Base-by-base conservation (phyloP, 345 rosid genomes). In the Aurinia saxatilis region DNA sequence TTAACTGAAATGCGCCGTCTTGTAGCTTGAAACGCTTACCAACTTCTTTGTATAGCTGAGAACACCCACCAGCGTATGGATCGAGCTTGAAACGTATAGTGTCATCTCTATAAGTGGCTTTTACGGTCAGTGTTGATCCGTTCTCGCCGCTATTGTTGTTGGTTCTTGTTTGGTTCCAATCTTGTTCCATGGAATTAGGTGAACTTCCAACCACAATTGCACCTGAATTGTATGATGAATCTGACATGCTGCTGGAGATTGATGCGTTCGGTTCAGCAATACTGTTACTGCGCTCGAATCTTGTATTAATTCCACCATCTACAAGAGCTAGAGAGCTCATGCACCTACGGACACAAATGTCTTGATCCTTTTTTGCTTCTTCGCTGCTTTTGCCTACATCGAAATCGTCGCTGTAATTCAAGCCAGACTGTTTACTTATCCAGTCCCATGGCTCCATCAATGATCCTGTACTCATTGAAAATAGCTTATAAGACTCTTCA, bases 31-130 rank as follows among this genome's bases (percentile, higher is more conserved):
- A 84, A 55, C 98, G 81, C 71, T 71, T 83, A 15, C 79, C 83
- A 16, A 88, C 87, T 77, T 91, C 91, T 53, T 82, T 84, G 21
- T 86, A 85, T 33, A 91, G 81, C 46, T 84, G 86, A 71, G 77
- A 74, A 64, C 83, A 88, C 23, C 90, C 88, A 1, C 72, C 74
- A 0, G 68, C 69, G 23, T 77, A 71, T 11, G 81, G 83, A 10
- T 88, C 96, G 39, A 88, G 76, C 78, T 88, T 88, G 80, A 91
- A 91, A 2, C 95, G 85, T 27, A 84, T 39, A 4, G 80, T 80
- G 53, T 88, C 95, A 10, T 84, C 95, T 66, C 75, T 79, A 49
- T 83, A 88, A 27, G 78, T 88, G n/a, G 90, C 98, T 80, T 91
- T 91, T 17, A 91, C 79, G 0, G 83, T 79, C 29, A 91, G 55